These are phyloP conservation scores for Allantophomopsis lycopodina DNA, from an alignment of 2,329 filamentous ascomycete species.

Conservation along the genomic window DNA sequence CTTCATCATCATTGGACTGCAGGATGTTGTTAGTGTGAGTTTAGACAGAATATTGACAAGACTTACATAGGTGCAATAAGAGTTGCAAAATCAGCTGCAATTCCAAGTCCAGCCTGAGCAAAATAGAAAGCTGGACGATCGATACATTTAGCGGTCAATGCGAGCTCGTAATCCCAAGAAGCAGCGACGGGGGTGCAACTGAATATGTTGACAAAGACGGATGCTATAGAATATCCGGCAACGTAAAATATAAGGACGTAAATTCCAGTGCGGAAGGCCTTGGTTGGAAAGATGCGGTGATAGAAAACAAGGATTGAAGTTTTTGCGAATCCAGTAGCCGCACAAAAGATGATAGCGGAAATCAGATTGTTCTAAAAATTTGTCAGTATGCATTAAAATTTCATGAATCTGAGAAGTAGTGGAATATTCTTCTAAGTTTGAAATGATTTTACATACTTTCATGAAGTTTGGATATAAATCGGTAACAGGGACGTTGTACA, in stretches of 20 bases:
- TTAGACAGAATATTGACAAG: too few species aligned
- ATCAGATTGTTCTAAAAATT: constrained; percentile 7
- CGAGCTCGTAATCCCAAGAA: constrained; percentile 12
- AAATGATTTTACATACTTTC: constrained; percentile 1
- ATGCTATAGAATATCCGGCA: constrained; percentile 11
- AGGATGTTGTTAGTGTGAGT: too few species aligned
- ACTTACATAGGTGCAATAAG: constrained; percentile 20
- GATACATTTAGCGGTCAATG: constrained; percentile 12
- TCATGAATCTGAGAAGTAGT: too few species aligned
- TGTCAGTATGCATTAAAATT: neutral
- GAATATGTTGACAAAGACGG: constrained; percentile 13
- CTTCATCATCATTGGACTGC: constrained; percentile 24
- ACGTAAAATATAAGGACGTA: constrained; percentile 12
- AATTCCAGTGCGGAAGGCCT: constrained; percentile 8
- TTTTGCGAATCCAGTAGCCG: constrained; percentile 12
- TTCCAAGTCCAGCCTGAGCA: constrained; percentile 13
- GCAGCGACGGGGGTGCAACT: constrained; percentile 13
- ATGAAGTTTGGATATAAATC: constrained; percentile 3
- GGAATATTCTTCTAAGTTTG: too few species aligned
- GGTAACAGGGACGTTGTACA: neutral
- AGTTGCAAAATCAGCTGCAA: constrained; percentile 13
- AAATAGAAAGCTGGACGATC: constrained; percentile 15
- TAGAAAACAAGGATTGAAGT: constrained; percentile 15
- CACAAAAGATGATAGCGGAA: constrained; percentile 9
- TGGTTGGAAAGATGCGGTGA: constrained; percentile 13